Evolutionary conservation across 495 filamentous ascomycete genomes (phyloP), one percentile per base, ranked within the genome.

Genomic region (Xylaria sp.): DNA sequence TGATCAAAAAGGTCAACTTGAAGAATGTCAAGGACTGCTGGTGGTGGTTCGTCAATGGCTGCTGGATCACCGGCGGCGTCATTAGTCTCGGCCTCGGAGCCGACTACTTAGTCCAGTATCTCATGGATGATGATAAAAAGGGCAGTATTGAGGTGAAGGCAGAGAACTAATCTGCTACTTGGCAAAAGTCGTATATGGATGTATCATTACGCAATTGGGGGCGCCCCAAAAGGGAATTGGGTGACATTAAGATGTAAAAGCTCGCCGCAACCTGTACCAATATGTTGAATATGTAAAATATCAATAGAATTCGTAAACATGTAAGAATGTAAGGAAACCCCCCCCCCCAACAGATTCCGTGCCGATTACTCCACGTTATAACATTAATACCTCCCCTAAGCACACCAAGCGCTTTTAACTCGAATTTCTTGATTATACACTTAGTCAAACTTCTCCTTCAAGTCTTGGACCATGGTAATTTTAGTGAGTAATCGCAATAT

Each of bases 31-130:
- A 87, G 75, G 91, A 93, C 76, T 99, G 96, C 76, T 98, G 95
- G 94, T 95, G 93, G 91, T 99, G 97, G 97, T 99, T 99, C 71
- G 85, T 88, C 52, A 88, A 89, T 64, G 87, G 87, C 33, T 88
- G 86, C 71, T 87, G 83, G 85, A 77, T 89, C 55, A 89, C 87
- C 14, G 87, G 87, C 12, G 85, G 87, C 31, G 80, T 77, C 21
- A 84, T 89, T 48, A 85, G 84, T 72, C 64, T 83, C 14, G 87
- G 87, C 0, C 75, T 89, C 61, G 85, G 77, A 2, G 80, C 77
- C 1, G 87, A 89, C 59, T 89, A 89, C 75, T 64, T 86, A 19
- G 52, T 86, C 6, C 74, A 74, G 55, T 88, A 86, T 73, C 8
- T 71, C 14, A 17, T 43, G 15, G 44, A 50, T 8, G 58, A 63